Base-by-base conservation (phyloP, 257 asterid genomes). In the Solanum etuberosum region DNA sequence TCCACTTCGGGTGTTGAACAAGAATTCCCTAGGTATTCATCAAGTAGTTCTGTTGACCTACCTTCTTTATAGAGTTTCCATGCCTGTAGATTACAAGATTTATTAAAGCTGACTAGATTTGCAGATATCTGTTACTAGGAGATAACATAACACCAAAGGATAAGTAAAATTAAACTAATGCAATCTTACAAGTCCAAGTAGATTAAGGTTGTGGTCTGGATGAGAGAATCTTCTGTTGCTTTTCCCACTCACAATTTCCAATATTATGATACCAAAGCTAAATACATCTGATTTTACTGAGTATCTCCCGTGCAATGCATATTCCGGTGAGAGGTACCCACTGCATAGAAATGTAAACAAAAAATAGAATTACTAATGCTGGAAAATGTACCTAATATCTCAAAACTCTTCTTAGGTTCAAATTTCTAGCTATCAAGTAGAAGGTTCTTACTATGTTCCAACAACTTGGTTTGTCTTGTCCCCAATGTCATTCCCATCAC, bases 381-480 rank as follows among this genome's bases (percentile, higher is more conserved):
- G 42, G 29, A 38, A 29, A 54, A 59, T 1, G 15, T 23, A 35
- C 6, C 21, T 9, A 85, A 31, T 12, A 15, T 25, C 31, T 29
- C 15, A 78, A 40, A 9, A 29, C 14, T 59, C 4, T 51, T 32
- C 71, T n/a, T 12, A 13, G n/a, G 83, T 25, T 25, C 37, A 77
- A 40, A 13, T 11, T 76, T 11, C 32, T 23, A 74, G 16, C 83
- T 42, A 42, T 0, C 14, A 2, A 13, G 2, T 77, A 40, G 14
- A 23, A 25, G 14, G 16, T 57, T 74, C 93, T 70, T 92, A 93
- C 96, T 88, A 85, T 61, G 94, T 92, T 72, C 95, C 95, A 14
- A 93, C 91, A 1, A 92, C 90, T 85, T 87, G 86, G 40, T 29
- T 84, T 27, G 95, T 94, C 71, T 87, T 91, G 48, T 86, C 92